Evolutionary conservation across 306 rosid genomes (phyloP), one percentile per base, ranked within the genome.

Genomic region (Cyclanthera cordifolia): DNA sequence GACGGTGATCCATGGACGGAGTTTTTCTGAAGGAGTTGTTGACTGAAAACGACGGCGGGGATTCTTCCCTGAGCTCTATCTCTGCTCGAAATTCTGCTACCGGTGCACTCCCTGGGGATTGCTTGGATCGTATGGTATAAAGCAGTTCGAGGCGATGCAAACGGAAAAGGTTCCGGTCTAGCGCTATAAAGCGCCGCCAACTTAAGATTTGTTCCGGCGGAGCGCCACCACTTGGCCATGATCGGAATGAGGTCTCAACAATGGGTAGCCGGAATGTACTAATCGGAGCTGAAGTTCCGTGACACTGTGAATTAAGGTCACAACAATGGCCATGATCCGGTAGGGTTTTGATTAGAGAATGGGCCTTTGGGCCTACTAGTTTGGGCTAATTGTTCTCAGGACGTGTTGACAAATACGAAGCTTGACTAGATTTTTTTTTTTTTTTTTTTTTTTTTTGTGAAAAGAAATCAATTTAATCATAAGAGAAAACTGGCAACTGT

Each of bases 71-170:
- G 98, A 21, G 70, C 79, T 79, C 96, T 79, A 66, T 89, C 98
- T 60, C 72, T 81, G 1, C 70, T 74, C 1, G 96, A 69, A 67
- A 93, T 70, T 84, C 79, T 73, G 69, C 75, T 74, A 15, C 96
- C 98, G 1, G 74, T 76, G 73, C 53, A 51, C 69, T 93, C 98
- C 74, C 98, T 78, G 0, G 98, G 96, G 66, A 93, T 79, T 20
- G 96, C 96, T 72, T 93, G 96, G 75, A 89, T 87, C 71, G 96
- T 93, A 78, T 93, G 96, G 81, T 81, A 89, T 6, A 43, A 49
- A 30, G 85, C 59, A 19, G 79, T 4, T 5, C 48, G 78, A 67
- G 76, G 52, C 14, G 37, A 46, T 7, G 53, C 24, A 0, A 43
- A 49, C 9, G 71, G 23, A 6, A 51, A 39, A 1, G 51, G 24